Evolutionary conservation across 352 stramenopile species (phyloP).

Genomic region (Phytophthora aleatoria): DNA sequence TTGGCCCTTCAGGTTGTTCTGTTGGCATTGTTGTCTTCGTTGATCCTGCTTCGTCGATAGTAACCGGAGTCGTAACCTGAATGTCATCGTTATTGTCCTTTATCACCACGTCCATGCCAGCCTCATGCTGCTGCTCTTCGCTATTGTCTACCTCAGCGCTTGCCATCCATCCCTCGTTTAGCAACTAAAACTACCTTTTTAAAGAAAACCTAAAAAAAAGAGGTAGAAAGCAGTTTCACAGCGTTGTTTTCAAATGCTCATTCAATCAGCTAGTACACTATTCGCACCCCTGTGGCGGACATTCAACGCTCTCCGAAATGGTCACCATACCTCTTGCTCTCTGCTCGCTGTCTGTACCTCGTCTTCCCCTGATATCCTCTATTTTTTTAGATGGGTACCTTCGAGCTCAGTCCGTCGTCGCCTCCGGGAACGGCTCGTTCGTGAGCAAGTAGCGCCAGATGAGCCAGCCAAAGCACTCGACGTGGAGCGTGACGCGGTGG

Average conservation of each 20-base stretch:
- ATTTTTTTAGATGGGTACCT: background rate
- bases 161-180: constrained; percentile 31
- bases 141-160: constrained; percentile 15
- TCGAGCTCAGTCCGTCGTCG: constrained; percentile 34
- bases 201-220: too few relatives aligned
- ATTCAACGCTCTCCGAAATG: constrained; percentile 6
- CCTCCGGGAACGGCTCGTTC: constrained; percentile 81
- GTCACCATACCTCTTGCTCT: constrained; percentile 1
- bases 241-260: too few relatives aligned
- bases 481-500: constrained; percentile 82
- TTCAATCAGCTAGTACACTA: too few relatives aligned
- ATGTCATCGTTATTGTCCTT: constrained; percentile 2
- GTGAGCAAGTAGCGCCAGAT: constrained; percentile 87
- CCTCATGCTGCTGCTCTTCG: constrained; percentile 18
- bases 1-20: constrained; percentile 1
- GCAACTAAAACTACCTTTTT: background rate
- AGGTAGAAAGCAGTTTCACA: background rate
- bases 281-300: background rate
- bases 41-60: background rate
- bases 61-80: background rate
- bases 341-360: constrained; percentile 1
- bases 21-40: background rate
- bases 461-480: constrained; percentile 86
- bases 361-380: background rate
- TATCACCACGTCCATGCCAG: background rate